These are phyloP conservation scores for Borovskyia barvae DNA, from an alignment of 208 protist species.

Conservation along the genomic window DNA sequence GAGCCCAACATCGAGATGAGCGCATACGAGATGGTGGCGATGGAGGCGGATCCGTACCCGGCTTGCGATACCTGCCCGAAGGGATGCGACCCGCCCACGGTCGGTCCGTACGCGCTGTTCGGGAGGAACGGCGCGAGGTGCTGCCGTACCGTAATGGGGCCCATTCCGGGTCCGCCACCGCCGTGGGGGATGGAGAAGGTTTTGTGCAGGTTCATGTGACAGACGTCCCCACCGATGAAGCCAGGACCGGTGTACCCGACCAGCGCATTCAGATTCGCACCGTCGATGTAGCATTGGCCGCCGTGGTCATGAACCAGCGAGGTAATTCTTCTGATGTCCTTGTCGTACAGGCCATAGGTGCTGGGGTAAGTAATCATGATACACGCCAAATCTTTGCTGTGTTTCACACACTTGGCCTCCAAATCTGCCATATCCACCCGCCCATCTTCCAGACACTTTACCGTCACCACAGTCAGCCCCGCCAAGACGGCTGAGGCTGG, in stretches of 20 bases:
- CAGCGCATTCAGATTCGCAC: slow-evolving; percentile 98
- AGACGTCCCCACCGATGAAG: slow-evolving; percentile 97
- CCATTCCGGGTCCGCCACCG: slow-evolving; percentile 97
- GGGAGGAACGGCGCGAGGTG: slow-evolving; percentile 95
- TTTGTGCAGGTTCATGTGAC: slow-evolving; percentile 99
- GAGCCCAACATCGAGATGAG: slow-evolving; percentile 96
- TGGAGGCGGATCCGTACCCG: slow-evolving; percentile 93
- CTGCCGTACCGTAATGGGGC: slow-evolving; percentile 94
- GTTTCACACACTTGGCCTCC: slow-evolving; percentile 82
- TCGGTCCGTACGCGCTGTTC: slow-evolving; percentile 58
- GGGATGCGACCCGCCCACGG: slow-evolving; percentile 52
- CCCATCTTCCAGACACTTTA: slow-evolving; percentile 92
- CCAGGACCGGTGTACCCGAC: slow-evolving; percentile 95
- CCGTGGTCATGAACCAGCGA: slow-evolving; percentile 89
- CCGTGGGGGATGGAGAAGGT: slow-evolving; percentile 97
- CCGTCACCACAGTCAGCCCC: slow-evolving; percentile 88
- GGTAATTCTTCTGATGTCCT: slow-evolving; percentile 88
- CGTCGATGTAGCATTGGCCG: slow-evolving; percentile 98
- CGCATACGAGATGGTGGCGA: slow-evolving; percentile 96
- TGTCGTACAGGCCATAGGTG: slow-evolving; percentile 98
- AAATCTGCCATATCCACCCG: slow-evolving; percentile 94
- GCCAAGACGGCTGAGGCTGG: slow-evolving; percentile 95
- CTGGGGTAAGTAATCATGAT: slow-evolving; percentile 99
- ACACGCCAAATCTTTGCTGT: slow-evolving; percentile 90
- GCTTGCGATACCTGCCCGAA: slow-evolving; percentile 93